Conservation (phyloP, 23 red algal genomes). For the Rhodosorus marinus region DNA sequence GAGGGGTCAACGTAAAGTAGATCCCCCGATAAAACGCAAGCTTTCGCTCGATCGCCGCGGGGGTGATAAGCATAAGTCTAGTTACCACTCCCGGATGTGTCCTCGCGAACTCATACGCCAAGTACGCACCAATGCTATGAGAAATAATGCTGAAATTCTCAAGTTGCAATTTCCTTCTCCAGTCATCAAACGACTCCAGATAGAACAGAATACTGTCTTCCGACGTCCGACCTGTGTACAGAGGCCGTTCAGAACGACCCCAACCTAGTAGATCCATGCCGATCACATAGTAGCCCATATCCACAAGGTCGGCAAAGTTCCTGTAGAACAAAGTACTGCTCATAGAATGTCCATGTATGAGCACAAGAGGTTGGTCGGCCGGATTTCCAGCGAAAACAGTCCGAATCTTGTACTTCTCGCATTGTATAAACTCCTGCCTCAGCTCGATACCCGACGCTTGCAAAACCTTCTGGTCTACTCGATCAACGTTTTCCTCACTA, state of each 20-base stretch:
- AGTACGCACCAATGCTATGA: constrained; percentile 75
- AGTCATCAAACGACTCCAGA: too few species aligned
- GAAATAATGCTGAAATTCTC: constrained; percentile 55
- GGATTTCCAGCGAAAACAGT: too few species aligned
- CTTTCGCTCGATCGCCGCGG: constrained; percentile 32
- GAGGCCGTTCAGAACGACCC: constrained; percentile 53
- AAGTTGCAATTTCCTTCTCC: too few species aligned
- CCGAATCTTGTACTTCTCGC: too few species aligned
- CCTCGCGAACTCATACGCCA: constrained; percentile 39
- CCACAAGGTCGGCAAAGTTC: constrained; percentile 64
- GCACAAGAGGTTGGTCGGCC: too few species aligned
- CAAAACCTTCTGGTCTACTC: too few species aligned
- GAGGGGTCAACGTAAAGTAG: constrained; percentile 74
- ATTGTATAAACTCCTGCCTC: too few species aligned
- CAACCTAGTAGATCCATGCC: constrained; percentile 89
- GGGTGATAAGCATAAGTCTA: constrained; percentile 67
- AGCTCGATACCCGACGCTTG: too few species aligned
- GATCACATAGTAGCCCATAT: constrained; percentile 18
- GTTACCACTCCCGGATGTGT: constrained; percentile 5
- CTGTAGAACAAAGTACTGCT: constrained; percentile 58
- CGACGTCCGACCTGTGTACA: constrained; percentile 12
- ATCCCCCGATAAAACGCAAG: constrained; percentile 34
- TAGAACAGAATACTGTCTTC: constrained; percentile 20
- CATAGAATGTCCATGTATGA: constrained; percentile 98
- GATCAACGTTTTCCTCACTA: too few species aligned